Base-by-base conservation (phyloP, 306 rosid genomes). In the Hippophae gyantsensis region DNA sequence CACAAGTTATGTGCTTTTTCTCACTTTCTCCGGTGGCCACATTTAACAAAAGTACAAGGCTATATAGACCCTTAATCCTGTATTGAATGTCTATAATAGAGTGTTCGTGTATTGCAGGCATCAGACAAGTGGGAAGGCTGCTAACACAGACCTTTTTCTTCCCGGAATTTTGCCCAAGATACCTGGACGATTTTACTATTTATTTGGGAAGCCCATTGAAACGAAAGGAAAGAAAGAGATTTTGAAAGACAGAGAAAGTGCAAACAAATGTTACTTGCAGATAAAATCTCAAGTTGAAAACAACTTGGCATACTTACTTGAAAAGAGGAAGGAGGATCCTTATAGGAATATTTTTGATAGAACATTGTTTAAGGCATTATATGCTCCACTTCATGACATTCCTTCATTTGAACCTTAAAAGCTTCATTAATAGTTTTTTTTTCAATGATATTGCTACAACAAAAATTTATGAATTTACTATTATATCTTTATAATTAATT, bases 241-340 rank as follows among this genome's bases (percentile, higher is more conserved):
- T 57, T 69, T 93, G 57, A 64, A 71, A 54, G 90, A 93, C 73
- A 86, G 61, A 78, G 72, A 84, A 62, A 73, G n/a, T 14, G 97
- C 95, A 12, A 86, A 70, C 56, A 48, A 88, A 65, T n/a, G 88
- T 60, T 93, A 88, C 84, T 66, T 66, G 71, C 72, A 86, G 63
- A 74, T 93, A 53, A 84, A 93, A 75, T 88, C 97, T 9, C 74
- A 86, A 65, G 89, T 93, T 44, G 81, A 86, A 75, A 11, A 43
- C 47, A 73, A 76, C 44, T 13, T 88, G 41, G 78, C 74, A 41
- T 88, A 86, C 80, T 78, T 93, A 78, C 57, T 93, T 69, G 74
- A 79, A 80, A 93, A 88, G 82, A 66, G 99, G 51, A 77, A 82
- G 81, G 83, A 93, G 66, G 99, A 93, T 77, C 99, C 99, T 9